Conservation (phyloP, 2,329 filamentous ascomycete species). For the Aspergillus fumigatus region DNA sequence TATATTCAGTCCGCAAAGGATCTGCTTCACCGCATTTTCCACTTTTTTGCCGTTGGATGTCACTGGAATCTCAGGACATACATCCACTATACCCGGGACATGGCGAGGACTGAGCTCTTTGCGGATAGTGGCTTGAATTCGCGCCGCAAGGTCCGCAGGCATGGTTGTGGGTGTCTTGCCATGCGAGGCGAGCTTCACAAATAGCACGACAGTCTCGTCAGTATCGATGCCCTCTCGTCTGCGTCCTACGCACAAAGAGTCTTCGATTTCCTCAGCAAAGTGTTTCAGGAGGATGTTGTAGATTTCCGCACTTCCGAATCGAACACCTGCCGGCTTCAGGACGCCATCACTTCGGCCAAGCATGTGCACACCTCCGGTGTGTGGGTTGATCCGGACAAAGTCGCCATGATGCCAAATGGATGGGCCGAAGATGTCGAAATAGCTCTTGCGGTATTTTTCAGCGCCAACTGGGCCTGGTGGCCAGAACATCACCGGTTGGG, state of each 20-base stretch:
- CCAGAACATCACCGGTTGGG: conserved; percentile 87
- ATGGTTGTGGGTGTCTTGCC: conserved; percentile 40
- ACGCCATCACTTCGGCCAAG: conserved; percentile 89
- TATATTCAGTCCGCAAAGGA: conserved; percentile 78
- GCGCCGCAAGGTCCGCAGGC: conserved; percentile 54
- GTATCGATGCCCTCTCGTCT: conserved; percentile 62
- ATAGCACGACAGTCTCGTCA: conserved; percentile 85
- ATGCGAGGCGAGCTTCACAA: conserved; percentile 65
- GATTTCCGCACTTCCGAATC: conserved; percentile 92
- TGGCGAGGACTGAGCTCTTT: conserved; percentile 82
- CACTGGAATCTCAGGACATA: conserved; percentile 80
- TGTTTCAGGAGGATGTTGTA: conserved; percentile 88
- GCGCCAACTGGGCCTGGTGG: conserved; percentile 59
- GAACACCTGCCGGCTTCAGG: conserved; percentile 83
- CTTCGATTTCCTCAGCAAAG: conserved; percentile 72
- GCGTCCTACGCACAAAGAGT: conserved; percentile 82
- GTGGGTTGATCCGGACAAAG: conserved; percentile 69
- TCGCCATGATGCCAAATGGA: conserved; percentile 88
- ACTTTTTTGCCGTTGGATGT: conserved; percentile 98
- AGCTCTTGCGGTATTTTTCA: conserved; percentile 74
- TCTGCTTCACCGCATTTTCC: conserved; percentile 94
- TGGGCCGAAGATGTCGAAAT: conserved; percentile 76
- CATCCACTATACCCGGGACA: conserved; percentile 77
- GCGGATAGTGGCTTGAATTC: conserved; percentile 65
- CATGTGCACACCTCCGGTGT: conserved; percentile 79